A percentile compares a stretch with the other conserved stretches of the same genome.
These are phyloP conservation scores for Liquidambar formosana DNA, from an alignment of 164 flowering plant species.

Conservation along the genomic window DNA sequence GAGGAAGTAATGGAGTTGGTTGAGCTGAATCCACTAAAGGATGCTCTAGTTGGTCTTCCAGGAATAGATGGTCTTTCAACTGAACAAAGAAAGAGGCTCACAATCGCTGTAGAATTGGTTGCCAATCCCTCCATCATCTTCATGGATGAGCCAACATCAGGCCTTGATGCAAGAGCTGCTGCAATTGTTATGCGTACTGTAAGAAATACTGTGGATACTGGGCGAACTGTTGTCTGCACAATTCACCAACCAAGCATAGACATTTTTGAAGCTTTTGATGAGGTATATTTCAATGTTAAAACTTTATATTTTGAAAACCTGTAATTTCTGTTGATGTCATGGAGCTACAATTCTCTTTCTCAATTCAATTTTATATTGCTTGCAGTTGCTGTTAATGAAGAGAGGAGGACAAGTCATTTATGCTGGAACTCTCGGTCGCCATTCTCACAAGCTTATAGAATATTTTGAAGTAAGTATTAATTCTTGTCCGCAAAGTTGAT, in stretches of 20 bases:
- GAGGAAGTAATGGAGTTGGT: conserved; percentile 9
- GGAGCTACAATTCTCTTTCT: too few species aligned
- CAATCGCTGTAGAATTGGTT: conserved; percentile 11
- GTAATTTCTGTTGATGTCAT: too few species aligned
- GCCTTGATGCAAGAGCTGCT: conserved; percentile 11
- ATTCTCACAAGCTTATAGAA: conserved; percentile 5
- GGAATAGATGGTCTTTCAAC: conserved; percentile 11
- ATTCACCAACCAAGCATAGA: conserved; percentile 10
- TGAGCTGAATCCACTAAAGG: not conserved
- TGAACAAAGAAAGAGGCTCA: conserved; percentile 11
- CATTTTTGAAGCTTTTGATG: conserved; percentile 12
- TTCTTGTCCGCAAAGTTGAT: not conserved
- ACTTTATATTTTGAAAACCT: not conserved
- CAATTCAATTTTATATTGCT: not conserved
- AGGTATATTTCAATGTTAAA: not conserved
- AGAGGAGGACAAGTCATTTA: conserved; percentile 14
- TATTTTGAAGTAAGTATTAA: conserved; percentile 11
- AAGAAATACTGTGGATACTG: conserved; percentile 10
- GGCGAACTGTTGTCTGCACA: conserved; percentile 9
- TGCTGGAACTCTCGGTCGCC: conserved; percentile 9
- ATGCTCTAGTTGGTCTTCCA: conserved; percentile 12
- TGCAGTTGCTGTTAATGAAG: conserved; percentile 12
- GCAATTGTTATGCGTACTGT: conserved; percentile 11
- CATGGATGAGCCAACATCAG: conserved; percentile 15
- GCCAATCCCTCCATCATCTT: conserved; percentile 14